Base-by-base conservation (phyloP, 768 basidiomycete genomes). In the Suillus americanus region DNA sequence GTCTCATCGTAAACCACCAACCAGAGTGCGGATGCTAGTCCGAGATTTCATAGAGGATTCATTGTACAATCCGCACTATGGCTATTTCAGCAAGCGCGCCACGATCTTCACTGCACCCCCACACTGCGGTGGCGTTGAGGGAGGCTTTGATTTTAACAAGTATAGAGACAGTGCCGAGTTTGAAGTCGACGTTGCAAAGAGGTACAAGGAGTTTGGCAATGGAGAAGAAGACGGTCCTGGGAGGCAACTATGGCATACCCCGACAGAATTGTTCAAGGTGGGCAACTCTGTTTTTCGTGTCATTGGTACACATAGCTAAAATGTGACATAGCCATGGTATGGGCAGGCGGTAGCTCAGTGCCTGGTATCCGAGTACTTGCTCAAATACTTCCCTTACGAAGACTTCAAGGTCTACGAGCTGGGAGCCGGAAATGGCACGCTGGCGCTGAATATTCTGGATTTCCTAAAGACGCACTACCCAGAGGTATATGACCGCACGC, bases 11-110 rank as follows among this genome's bases (percentile, higher is more conserved):
- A 78, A 74, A 9, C 94, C 93, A 8, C 96, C 95, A 3, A 85
- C 79, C 53, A 81, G 86, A 61, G 95, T 96, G 63, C 94, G 92
- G 77, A 96, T 98, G 94, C 88, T 99, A 41, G 89, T 90, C 54
- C 88, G 97, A 68, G 97, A 99, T 79, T 99, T 91, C 74, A 95
- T 99, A 66, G 95, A 99, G 72, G 97, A 99, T 74, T 89, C 92
- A 9, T 78, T 99, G 43, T 99, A 99, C 80, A 99, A 99, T 75
- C 96, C 95, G 4, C 80, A 96, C 76, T 99, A 99, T 73, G 97
- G 97, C 43, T 99, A 99, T 79, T 99, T 99, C 75, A 88, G 94
- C 37, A 91, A 91, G 70, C 91, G 95, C 71, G 97, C 92, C 2
- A 90, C 88, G 53, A 99, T 99, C 67, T 94, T 97, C 75, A 88